Evolutionary conservation across 352 stramenopile genomes (phyloP).

Genomic region (Globisporangium orthogonon): DNA sequence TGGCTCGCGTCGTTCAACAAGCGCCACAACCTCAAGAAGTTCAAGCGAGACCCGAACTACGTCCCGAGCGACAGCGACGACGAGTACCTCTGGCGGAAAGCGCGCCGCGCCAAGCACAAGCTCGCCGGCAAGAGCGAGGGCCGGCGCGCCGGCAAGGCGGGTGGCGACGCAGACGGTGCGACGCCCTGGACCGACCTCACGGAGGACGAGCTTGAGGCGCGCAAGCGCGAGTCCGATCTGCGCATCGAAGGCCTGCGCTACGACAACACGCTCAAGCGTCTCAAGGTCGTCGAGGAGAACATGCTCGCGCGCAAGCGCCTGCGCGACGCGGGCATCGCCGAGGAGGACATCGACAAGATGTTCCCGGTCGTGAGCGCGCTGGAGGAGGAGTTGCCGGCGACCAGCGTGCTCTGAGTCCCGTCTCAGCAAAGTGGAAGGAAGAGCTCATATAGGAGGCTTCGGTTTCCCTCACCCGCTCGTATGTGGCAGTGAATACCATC

Average conservation of each 20-base stretch:
- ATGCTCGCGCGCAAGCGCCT: slow-evolving; percentile 40
- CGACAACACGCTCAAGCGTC: slow-evolving; percentile 17
- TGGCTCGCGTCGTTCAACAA: slow-evolving; percentile 81
- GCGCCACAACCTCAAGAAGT: slow-evolving; percentile 26
- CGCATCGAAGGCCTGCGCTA: slow-evolving; percentile 15
- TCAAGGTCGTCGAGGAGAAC: slow-evolving; percentile 14
- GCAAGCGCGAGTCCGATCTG: slow-evolving; percentile 17
- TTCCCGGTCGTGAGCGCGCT: slow-evolving; percentile 6
- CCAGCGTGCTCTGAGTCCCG: background rate
- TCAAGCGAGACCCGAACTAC: slow-evolving; percentile 15
- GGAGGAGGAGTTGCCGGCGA: background rate
- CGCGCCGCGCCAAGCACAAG: slow-evolving; percentile 3
- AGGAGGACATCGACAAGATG: slow-evolving; percentile 17
- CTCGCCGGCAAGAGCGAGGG: slow-evolving; percentile 1
- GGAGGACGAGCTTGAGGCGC: slow-evolving; percentile 11
- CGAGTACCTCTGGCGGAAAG: slow-evolving; percentile 14
- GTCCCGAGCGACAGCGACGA: slow-evolving; percentile 13
- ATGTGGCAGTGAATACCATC: background rate
- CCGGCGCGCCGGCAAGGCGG: background rate
- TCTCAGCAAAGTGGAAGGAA: no score
- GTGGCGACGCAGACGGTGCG: background rate
- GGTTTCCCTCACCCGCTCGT: background rate
- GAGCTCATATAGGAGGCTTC: no score
- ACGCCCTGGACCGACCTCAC: slow-evolving; percentile 13
- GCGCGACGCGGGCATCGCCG: slow-evolving; percentile 24